Evolutionary conservation across 345 rosid genomes (phyloP).

Genomic region (Syzygium jambos): DNA sequence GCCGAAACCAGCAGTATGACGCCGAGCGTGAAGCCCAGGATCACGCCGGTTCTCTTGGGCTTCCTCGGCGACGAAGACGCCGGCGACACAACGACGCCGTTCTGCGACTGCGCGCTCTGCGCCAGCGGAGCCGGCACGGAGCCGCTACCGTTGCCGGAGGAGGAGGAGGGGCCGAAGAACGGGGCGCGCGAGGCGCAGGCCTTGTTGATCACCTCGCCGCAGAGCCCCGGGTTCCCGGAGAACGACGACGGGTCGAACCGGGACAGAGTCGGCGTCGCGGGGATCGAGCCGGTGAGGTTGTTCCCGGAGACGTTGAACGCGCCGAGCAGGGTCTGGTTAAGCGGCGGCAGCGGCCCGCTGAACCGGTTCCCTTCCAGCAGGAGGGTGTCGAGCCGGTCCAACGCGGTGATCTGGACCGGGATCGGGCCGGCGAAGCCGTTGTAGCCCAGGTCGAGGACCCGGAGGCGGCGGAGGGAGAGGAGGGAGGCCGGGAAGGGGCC

Average conservation of each 20-base stretch:
- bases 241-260: conserved; percentile 58
- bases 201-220: conserved; percentile 67
- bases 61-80: conserved; percentile 27
- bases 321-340: conserved; percentile 50
- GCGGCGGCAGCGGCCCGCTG: conserved; percentile 59
- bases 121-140: conserved; percentile 35
- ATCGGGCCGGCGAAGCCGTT: conserved; percentile 51
- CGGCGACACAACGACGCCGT: conserved; percentile 10
- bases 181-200: conserved; percentile 55
- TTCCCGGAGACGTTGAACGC: conserved; percentile 68
- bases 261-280: conserved; percentile 53
- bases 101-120: conserved; percentile 49
- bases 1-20: conserved; percentile 32
- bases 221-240: conserved; percentile 51
- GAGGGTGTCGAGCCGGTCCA: conserved; percentile 50
- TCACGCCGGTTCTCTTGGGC: conserved; percentile 28
- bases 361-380: conserved; percentile 60
- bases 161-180: conserved; percentile 37
- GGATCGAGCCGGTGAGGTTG: conserved; percentile 63
- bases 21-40: conserved; percentile 44
- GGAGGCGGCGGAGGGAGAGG: conserved; percentile 47
- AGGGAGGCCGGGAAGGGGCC: conserved; percentile 70
- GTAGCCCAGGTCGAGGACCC: conserved; percentile 45
- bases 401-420: conserved; percentile 36
- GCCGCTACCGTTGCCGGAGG: conserved; percentile 5